Base-by-base conservation (phyloP, 148 eudicot genomes). In the Dianthus caryophyllus region DNA sequence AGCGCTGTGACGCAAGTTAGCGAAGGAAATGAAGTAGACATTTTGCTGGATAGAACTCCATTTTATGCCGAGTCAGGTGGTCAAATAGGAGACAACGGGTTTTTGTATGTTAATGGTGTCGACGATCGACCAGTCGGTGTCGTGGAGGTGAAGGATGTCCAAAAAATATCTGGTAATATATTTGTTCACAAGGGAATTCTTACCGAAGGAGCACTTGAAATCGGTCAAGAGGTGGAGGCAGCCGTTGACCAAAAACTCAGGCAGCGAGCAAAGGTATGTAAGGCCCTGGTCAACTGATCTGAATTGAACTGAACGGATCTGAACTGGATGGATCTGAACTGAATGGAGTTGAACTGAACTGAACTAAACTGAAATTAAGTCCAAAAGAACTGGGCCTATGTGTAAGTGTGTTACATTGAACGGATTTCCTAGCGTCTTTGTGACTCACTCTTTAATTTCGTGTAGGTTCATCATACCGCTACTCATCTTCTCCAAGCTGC, bases 31-130 rank as follows among this genome's bases (percentile, higher is more conserved):
- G 90, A 87, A 72, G 97, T 94, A 4, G 98, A 94, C 65, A 81
- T 94, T 58, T 76, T 94, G 69, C 84, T 94, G 43, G 78, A 94
- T 57, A 83, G 84, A 75, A 94, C 98, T 61, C 97, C 98, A 6
- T 94, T 94, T 75, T 94, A 94, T 83, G 98, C 98, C 68, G 98
- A 94, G 78, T 94, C 98, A 47, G 98, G 98, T 46, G 98, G 98
- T 33, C 98, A 94, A 85, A 88, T 94, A 74, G 97, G 97, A 75
- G 98, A 94, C 54, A 76, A 88, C 49, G 98, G 98, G 21, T 77
- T 84, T 78, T 79, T 94, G 29, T 83, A 82, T 78, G 76, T 82
- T 53, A 76, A 75, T 44, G 81, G 75, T 38, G 61, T 83, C 78
- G 84, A 77, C 61, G 76, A 77, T 49, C 71, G 44, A 63, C 69